Evolutionary conservation across 2,329 filamentous ascomycete genomes (phyloP), one percentile per base, ranked within the genome.

Genomic region (Nigrospora oryzae): DNA sequence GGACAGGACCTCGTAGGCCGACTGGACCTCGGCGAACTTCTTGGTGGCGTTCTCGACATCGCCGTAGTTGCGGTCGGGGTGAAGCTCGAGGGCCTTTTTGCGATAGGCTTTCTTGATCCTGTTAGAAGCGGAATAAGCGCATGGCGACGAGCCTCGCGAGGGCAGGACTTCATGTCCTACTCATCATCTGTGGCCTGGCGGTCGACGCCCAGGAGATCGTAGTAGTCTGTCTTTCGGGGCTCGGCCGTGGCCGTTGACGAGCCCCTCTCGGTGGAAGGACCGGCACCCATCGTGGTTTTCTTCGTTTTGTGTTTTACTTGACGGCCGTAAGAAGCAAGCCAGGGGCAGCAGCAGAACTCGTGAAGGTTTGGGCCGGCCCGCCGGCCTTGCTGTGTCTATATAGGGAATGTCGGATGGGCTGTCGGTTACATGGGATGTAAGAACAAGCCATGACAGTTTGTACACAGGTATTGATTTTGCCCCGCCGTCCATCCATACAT

Each of bases 71-170:
- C 90, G 86, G 65, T 98, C 93, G 0, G 93, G 93, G 62, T 98
- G 93, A 11, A 97, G 74, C 63, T 96, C 89, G 40, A 98, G 79
- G 1, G 93, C 93, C 62, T 91, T 96, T 49, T 72, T 82, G 51
- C 89, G 81, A 65, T 98, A 98, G 13, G 90, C 89, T 58, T 89
- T 95, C 59, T 95, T 95, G 58, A 98, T 89, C 51, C 86, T 91
- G 47, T 36, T 23, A 41, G 28, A 34, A 36, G 38, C 15, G 32
- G 36, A 40, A 35, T 17, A 45, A 11, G 38, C 30, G 51, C 38
- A 48, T 17, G 30, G 4, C 16, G 17, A 15, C 23, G 11, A n/a
- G 35, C 32, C 11, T 16, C n/a, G 11, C 11, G 37, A n/a, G 34
- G 19, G 36, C 45, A 17, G n/a, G 37, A n/a, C 14, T 31, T 30